These are phyloP conservation scores for Pilatotrama ljubarskyi DNA, from an alignment of 768 basidiomycete genomes.

Conservation along the genomic window DNA sequence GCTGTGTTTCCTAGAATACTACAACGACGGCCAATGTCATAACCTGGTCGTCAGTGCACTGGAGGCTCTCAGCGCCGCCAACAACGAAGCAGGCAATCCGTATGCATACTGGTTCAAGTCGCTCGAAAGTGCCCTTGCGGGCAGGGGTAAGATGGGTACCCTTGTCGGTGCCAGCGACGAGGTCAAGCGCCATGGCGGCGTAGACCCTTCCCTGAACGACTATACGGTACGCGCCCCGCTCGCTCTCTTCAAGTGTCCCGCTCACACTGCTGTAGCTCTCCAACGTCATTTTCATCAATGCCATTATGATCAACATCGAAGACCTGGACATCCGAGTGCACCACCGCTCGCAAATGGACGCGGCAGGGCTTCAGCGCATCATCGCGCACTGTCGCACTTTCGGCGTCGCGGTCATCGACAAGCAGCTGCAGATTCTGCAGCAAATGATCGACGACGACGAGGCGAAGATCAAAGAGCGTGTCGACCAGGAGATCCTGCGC, in stretches of 20 bases:
- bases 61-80: constrained; percentile 67
- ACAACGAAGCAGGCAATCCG: constrained; percentile 53
- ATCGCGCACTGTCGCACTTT: constrained; percentile 69
- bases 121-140: constrained; percentile 71
- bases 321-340: constrained; percentile 86
- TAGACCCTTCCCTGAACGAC: constrained; percentile 73
- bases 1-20: constrained; percentile 71
- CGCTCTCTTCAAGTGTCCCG: neutral
- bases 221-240: constrained; percentile 72
- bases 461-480: constrained; percentile 62
- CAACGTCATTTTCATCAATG: constrained; percentile 74
- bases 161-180: constrained; percentile 94
- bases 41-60: constrained; percentile 74
- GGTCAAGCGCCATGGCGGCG: constrained; percentile 63
- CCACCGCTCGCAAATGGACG: constrained; percentile 86
- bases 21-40: constrained; percentile 58
- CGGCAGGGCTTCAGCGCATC: constrained; percentile 77
- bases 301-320: constrained; percentile 61
- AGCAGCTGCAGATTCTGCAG: constrained; percentile 63
- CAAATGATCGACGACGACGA: constrained; percentile 73
- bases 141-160: constrained; percentile 93
- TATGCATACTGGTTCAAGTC: constrained; percentile 92
- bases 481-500: constrained; percentile 74
- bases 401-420: constrained; percentile 62
- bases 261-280: constrained; percentile 45